A percentile compares a stretch with the other conserved stretches of the same genome.
These are phyloP conservation scores for Ophiognomonia clavigignenti-juglandacearum DNA, from an alignment of 2,329 filamentous ascomycete species.

Conservation along the genomic window DNA sequence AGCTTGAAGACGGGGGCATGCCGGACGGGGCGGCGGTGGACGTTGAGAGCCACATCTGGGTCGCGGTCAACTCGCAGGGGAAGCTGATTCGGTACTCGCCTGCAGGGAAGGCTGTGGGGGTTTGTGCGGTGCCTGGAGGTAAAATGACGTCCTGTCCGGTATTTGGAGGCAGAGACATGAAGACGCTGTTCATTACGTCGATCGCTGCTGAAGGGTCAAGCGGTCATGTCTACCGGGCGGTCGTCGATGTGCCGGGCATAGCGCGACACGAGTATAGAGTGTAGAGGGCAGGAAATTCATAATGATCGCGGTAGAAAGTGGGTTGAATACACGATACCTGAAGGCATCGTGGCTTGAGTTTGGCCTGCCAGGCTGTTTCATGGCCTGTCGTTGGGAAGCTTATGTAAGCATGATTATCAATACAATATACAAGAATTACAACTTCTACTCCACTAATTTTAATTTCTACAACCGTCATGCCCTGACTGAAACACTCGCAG, in stretches of 20 bases:
- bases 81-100: conserved; percentile 16
- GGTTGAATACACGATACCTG: too few relatives aligned
- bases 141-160: conserved; percentile 17
- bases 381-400: too few relatives aligned
- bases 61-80: conserved; percentile 15
- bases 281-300: too few relatives aligned
- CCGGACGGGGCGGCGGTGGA: conserved; percentile 14
- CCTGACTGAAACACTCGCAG: too few relatives aligned
- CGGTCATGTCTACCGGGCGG: conserved; percentile 13
- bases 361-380: too few relatives aligned
- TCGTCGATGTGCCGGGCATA: conserved; percentile 12
- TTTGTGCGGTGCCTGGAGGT: conserved; percentile 12
- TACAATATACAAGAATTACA: too few relatives aligned
- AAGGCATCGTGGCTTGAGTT: too few relatives aligned
- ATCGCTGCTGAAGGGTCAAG: conserved; percentile 15
- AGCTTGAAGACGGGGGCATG: conserved; percentile 9
- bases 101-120: conserved; percentile 3
- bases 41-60: conserved; percentile 10
- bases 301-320: too few relatives aligned
- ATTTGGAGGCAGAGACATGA: conserved; percentile 14
- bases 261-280: conserved; percentile 3
- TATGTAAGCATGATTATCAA: too few relatives aligned
- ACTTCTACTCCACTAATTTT: too few relatives aligned
- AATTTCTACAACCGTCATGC: too few relatives aligned
- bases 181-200: conserved; percentile 16